Base-by-base conservation (phyloP, 2,329 filamentous ascomycete genomes). In the Ambrosiella xylebori region DNA sequence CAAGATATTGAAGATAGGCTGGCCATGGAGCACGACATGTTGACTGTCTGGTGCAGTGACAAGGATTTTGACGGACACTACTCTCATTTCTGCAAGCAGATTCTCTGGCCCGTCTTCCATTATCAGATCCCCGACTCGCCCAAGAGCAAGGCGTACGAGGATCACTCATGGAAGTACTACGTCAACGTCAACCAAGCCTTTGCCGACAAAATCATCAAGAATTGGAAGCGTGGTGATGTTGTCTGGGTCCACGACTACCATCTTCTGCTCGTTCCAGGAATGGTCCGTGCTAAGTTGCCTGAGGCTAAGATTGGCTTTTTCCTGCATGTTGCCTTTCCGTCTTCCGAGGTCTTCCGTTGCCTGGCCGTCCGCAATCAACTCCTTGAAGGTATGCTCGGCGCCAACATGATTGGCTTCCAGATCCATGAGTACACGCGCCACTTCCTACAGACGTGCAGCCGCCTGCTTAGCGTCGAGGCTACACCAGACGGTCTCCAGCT, bases 161-260 rank as follows among this genome's bases (percentile, higher is more conserved):
- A 97, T 64, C 90, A 97, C 70, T 96, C 90, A 0, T 97, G 90
- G 88, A 80, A 89, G 64, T 95, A 88, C 73, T 97, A 97, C 65
- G 85, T 89, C 67, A 88, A 87, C 57, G 79, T 96, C 66, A 96
- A 96, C 71, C 85, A 93, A 69, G 88, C 85, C 2, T 96, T 97
- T 70, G 91, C 91, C 38, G 86, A 96, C 68, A 85, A 84, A 67
- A 89, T 97, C 60, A 76, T 95, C 53, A 85, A 85, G 68, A 88
- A 90, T 71, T 97, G 91, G 84, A 96, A 95, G 74, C 82, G 85
- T 36, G 89, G 88, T 47, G 93, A 97, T 67, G 81, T 86, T 52
- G 86, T 97, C 65, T 97, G 91, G 91, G 76, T 97, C 50, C 89
- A 97, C 68, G 91, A 97, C 69, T 97, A 97, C 67, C 91, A 97